phyloP scores from a whole-genome alignment of 2,329 filamentous ascomycete species.

The Penicillium sp. region DNA sequence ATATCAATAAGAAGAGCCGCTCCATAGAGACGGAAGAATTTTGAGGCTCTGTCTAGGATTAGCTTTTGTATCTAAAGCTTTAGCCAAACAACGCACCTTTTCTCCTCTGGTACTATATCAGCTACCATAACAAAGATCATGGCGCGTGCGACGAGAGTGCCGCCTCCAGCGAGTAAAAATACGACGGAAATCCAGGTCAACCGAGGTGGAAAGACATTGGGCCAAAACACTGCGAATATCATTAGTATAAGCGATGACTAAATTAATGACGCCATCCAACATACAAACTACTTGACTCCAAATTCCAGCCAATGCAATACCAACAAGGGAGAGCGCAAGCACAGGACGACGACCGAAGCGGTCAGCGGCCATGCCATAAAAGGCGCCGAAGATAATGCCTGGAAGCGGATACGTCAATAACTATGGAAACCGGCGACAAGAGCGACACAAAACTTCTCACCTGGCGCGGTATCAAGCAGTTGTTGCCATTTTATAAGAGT shows the following conservation, averaged over 20 bases:
- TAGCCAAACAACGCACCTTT: constrained; percentile 1
- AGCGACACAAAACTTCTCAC: not conserved
- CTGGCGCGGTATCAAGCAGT: constrained; percentile 12
- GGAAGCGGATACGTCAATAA: not conserved
- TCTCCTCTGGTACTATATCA: constrained; percentile 14
- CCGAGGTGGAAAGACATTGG: constrained; percentile 12
- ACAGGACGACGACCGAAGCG: constrained; percentile 12
- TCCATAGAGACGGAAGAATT: constrained; percentile 15
- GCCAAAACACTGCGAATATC: constrained; percentile 10
- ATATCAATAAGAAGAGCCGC: constrained; percentile 14
- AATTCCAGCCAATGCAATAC: constrained; percentile 8
- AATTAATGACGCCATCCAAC: not conserved
- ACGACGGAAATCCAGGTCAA: constrained; percentile 15
- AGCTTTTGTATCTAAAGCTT: not conserved
- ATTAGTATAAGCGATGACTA: not conserved
- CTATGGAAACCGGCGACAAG: not conserved
- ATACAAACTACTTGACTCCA: constrained; percentile 15
- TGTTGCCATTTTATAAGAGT: constrained; percentile 13
- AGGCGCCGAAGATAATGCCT: constrained; percentile 14
- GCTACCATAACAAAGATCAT: constrained; percentile 15
- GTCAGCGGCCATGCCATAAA: constrained; percentile 15
- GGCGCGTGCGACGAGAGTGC: constrained; percentile 11
- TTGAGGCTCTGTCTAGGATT: constrained; percentile 7
- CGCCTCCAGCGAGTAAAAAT: constrained; percentile 12
- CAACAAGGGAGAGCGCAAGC: constrained; percentile 9